Base-by-base conservation (phyloP, 2,329 filamentous ascomycete genomes). In the Penicillium sp. region DNA sequence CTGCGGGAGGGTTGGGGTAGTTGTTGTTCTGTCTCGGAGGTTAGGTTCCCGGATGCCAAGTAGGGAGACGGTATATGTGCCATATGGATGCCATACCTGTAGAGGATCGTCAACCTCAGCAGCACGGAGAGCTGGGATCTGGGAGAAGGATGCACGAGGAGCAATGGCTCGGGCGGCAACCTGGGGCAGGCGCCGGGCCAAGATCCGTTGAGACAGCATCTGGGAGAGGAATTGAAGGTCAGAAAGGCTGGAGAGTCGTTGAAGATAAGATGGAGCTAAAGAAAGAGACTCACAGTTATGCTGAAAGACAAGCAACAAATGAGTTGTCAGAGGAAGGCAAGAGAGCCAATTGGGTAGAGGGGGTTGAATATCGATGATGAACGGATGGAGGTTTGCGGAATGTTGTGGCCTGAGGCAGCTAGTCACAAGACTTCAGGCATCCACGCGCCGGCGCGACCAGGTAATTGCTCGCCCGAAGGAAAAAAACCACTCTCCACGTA, bases 1-100 rank as follows among this genome's bases (percentile, higher is more conserved):
- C 81, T 54, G 83, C 69, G 44, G 78, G 78, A 63, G 79, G 79
- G 64, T 81, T 81, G 61, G 75, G 73, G 64, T 81, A 81, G 65
- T 74, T 75, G 61, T 74, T 74, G 61, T 81, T 81, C 78, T 81
- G 64, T 49, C 49, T 38, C 23, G 47, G 25, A 51, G 50, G 49
- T 65, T 60, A 66, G 61, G 63, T 43, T 47, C 42, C 33, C 29
- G 60, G 65, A 62, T 64, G 51, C 36, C 25, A 43, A 49, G 39
- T 39, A 39, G 23, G 52, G 41, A 47, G 10, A 15, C 48, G 45
- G 33, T 31, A 36, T 27, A 25, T 33, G 23, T 29, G 15, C 19
- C 33, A 27, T 47, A 35, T 39, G 29, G 8, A n/a, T 33, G 21
- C 52, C 47, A 53, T 75, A 79, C 78, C 77, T 77, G 75, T 55